phyloP scores from a whole-genome alignment of 768 basidiomycete species.

The Leccinum variicolor region DNA sequence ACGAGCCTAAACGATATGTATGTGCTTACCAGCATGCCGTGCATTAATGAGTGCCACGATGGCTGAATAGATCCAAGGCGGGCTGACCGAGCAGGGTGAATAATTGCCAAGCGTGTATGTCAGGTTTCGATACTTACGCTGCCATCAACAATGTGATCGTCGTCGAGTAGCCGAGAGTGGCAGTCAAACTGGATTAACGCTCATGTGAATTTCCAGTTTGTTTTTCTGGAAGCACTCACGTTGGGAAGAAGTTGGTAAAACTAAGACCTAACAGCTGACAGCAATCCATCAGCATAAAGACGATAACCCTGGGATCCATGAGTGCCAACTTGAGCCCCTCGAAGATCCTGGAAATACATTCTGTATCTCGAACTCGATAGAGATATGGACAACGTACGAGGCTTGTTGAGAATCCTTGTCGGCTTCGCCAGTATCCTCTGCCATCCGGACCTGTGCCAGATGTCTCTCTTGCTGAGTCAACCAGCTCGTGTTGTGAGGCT shows the following conservation, averaged over 20 bases:
- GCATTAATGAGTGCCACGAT: background rate
- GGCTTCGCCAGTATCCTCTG: constrained; percentile 66
- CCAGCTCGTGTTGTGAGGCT: constrained; percentile 45
- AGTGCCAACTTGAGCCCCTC: constrained; percentile 54
- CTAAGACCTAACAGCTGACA: constrained; percentile 53
- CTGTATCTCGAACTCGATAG: background rate
- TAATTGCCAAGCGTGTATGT: background rate
- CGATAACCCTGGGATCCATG: constrained; percentile 49
- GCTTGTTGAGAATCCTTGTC: constrained; percentile 42
- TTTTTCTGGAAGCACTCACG: constrained; percentile 28
- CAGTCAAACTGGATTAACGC: constrained; percentile 41
- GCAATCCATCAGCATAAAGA: constrained; percentile 53
- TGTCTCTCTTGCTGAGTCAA: constrained; percentile 47
- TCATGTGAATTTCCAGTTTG: background rate
- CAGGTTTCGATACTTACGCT: constrained; percentile 38
- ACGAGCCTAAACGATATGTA: background rate
- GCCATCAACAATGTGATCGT: constrained; percentile 56
- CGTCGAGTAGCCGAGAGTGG: constrained; percentile 60
- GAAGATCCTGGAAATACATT: constrained; percentile 35
- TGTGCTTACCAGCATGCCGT: background rate
- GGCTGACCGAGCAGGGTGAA: background rate
- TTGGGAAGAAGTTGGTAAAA: constrained; percentile 60
- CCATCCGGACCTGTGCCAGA: constrained; percentile 60
- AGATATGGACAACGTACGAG: constrained; percentile 10
- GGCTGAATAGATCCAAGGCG: background rate